A percentile compares a stretch with the other conserved stretches of the same genome.
Evolutionary conservation across 257 asterid genomes (phyloP).

Genomic region (Linderniella brevidens): DNA sequence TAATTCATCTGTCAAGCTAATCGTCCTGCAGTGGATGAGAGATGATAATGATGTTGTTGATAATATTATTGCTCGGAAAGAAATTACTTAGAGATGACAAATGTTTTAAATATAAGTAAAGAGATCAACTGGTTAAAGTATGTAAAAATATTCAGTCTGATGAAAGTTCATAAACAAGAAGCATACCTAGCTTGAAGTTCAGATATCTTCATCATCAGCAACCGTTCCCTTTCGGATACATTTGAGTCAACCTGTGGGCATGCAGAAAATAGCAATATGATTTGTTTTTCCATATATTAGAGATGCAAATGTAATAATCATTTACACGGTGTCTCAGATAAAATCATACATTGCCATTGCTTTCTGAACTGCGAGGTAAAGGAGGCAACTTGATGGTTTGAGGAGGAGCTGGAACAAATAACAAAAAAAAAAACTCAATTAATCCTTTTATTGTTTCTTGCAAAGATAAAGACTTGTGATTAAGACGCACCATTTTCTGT

Average conservation of each 20-base stretch:
- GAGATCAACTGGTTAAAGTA: neutral
- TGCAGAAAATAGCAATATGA: neutral
- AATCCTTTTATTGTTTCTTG: conserved; percentile 3
- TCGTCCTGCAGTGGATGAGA: conserved; percentile 47
- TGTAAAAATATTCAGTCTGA: neutral
- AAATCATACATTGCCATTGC: conserved; percentile 69
- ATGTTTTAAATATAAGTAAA: neutral
- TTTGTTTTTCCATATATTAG: no score
- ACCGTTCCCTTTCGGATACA: conserved; percentile 63
- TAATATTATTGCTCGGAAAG: neutral
- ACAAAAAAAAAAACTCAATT: conserved; percentile 9
- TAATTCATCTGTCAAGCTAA: conserved; percentile 71
- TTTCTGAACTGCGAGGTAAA: conserved; percentile 48
- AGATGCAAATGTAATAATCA: conserved; percentile 4
- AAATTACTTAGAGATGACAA: neutral
- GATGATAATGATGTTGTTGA: conserved; percentile 10
- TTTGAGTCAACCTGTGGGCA: conserved; percentile 41
- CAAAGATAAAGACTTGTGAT: conserved; percentile 1
- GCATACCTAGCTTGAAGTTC: conserved; percentile 82
- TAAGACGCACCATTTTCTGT: conserved; percentile 44
- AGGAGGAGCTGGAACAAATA: conserved; percentile 38
- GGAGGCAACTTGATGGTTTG: conserved; percentile 72
- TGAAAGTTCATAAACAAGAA: neutral
- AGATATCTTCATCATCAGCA: conserved; percentile 57
- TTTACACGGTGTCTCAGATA: neutral